These are phyloP conservation scores for Penicillium nordicum DNA, from an alignment of 2,329 filamentous ascomycete species.

Conservation along the genomic window DNA sequence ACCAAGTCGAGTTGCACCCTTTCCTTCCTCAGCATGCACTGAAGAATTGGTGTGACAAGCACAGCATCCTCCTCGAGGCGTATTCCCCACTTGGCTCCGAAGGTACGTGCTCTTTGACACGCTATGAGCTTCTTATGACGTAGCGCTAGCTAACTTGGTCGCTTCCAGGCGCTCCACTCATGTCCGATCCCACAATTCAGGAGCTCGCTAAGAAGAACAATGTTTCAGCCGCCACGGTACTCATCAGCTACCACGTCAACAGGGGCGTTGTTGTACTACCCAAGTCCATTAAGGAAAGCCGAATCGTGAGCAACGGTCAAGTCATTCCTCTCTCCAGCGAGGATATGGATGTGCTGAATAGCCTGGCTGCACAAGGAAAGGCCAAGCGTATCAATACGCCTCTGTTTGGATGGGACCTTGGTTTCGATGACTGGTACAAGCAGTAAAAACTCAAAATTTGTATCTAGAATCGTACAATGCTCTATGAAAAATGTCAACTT, in stretches of 20 bases:
- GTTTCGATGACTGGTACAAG: constrained; percentile 4
- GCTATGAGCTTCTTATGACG: neutral
- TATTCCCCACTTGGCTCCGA: constrained; percentile 33
- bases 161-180: constrained; percentile 11
- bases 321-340: constrained; percentile 8
- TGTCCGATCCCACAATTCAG: constrained; percentile 11
- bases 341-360: constrained; percentile 26
- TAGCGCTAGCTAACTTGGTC: neutral
- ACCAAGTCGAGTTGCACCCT: constrained; percentile 41
- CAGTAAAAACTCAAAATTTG: neutral
- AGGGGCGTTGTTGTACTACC: constrained; percentile 14
- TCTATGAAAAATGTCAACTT: neutral
- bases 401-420: constrained; percentile 33
- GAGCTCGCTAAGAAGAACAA: constrained; percentile 13
- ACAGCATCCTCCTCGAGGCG: constrained; percentile 37
- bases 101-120: constrained; percentile 1
- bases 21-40: constrained; percentile 38
- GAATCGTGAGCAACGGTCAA: constrained; percentile 12
- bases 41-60: constrained; percentile 32
- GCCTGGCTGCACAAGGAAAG: constrained; percentile 31
- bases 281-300: constrained; percentile 12
- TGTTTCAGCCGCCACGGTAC: constrained; percentile 9
- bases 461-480: neutral
- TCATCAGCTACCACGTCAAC: constrained; percentile 18
- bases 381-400: constrained; percentile 36